A percentile compares a stretch with the other conserved stretches of the same genome.
Conservation (phyloP, 2,329 filamentous ascomycete genomes). For the Berkeleyomyces basicola region DNA sequence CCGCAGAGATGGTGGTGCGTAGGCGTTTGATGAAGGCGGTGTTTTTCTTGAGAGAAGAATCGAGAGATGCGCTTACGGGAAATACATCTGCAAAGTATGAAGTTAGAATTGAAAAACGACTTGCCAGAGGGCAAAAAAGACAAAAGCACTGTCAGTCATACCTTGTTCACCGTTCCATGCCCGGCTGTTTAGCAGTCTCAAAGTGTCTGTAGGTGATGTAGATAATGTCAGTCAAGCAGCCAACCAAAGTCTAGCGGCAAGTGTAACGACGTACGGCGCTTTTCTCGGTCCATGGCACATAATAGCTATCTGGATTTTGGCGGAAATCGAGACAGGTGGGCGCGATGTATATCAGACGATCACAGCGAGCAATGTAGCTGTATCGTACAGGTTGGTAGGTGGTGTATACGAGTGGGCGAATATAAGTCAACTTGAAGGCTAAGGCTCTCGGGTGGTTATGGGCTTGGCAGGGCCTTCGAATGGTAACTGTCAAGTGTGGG, state of each 20-base stretch:
- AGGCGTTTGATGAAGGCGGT: conserved; percentile 95
- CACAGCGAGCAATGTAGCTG: neutral
- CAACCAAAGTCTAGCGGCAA: neutral
- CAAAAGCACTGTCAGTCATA: conserved; percentile 23
- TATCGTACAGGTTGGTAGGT: neutral
- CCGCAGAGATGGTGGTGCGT: conserved; percentile 69
- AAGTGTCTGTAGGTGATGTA: conserved; percentile 16
- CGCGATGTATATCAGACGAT: neutral
- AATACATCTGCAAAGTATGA: conserved; percentile 47
- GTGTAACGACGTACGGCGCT: conserved; percentile 7
- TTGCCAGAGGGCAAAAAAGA: conserved; percentile 13
- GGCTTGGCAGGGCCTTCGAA: neutral
- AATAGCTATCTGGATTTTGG: conserved; percentile 8
- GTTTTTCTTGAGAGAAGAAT: conserved; percentile 95
- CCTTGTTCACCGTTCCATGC: conserved; percentile 83
- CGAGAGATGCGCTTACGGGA: conserved; percentile 59
- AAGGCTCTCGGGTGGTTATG: neutral
- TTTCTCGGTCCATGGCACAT: conserved; percentile 14
- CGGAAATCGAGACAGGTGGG: neutral
- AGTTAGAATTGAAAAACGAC: conserved; percentile 13
- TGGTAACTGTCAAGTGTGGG: conserved; percentile 10
- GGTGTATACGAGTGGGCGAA: neutral
- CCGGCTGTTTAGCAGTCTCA: conserved; percentile 73
- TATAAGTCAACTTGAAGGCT: neutral
- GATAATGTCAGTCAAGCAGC: neutral